phyloP scores from a whole-genome alignment of 805 yeast species.

The Candida jianshihensis region DNA sequence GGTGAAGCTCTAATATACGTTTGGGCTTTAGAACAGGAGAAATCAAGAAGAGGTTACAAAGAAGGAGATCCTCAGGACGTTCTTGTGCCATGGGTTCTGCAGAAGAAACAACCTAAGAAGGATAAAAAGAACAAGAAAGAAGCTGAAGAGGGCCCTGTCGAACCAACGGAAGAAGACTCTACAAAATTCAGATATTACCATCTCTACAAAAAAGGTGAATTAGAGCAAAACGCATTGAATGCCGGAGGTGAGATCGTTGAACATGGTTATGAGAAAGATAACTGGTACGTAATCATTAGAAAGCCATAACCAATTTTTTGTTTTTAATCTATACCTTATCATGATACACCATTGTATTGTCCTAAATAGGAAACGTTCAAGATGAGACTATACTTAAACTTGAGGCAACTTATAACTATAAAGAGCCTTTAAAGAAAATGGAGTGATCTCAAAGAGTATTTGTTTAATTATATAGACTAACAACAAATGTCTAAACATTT shows the following conservation, averaged over 20 bases:
- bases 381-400: too few species aligned
- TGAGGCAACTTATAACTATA: too few species aligned
- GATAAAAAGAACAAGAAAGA: constrained; percentile 7
- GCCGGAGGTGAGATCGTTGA: constrained; percentile 70
- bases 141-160: constrained; percentile 16
- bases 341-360: neutral
- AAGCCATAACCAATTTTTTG: neutral
- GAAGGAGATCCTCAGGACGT: constrained; percentile 92
- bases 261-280: constrained; percentile 66
- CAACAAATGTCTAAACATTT: constrained; percentile 10
- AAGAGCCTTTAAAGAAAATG: too few species aligned
- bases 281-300: constrained; percentile 2
- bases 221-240: constrained; percentile 54
- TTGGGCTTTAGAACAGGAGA: constrained; percentile 94
- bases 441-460: too few species aligned
- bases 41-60: constrained; percentile 82
- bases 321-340: neutral
- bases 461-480: neutral
- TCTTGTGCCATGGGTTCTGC: constrained; percentile 90
- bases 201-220: constrained; percentile 76
- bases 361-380: too few species aligned
- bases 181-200: constrained; percentile 86
- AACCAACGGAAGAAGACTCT: constrained; percentile 23
- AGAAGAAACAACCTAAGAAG: constrained; percentile 23
- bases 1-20: constrained; percentile 82